These are phyloP conservation scores for Amanita thiersii DNA, from an alignment of 768 basidiomycete species.

Conservation along the genomic window DNA sequence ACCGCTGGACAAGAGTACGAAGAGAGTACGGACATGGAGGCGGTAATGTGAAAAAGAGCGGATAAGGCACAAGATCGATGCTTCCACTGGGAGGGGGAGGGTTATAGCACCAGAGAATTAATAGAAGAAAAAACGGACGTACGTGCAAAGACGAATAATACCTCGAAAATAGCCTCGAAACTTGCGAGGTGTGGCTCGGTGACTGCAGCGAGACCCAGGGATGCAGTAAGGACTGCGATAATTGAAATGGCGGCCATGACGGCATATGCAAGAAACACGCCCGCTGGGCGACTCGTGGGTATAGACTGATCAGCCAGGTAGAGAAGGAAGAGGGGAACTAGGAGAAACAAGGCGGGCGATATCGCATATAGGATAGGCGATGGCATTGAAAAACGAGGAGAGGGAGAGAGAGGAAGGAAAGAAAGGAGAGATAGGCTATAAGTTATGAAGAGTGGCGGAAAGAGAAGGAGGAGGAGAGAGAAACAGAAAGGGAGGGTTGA, in stretches of 20 bases:
- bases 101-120: constrained; percentile 2
- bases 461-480: not conserved
- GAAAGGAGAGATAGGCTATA: too few species aligned
- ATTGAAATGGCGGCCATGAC: constrained; percentile 12
- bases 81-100: constrained; percentile 11
- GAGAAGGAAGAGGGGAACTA: constrained; percentile 14
- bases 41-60: constrained; percentile 11
- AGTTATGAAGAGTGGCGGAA: too few species aligned
- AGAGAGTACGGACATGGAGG: constrained; percentile 13
- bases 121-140: constrained; percentile 8
- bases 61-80: constrained; percentile 15
- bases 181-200: constrained; percentile 4
- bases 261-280: constrained; percentile 6
- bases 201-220: constrained; percentile 10
- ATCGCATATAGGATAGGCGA: constrained; percentile 5
- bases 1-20: constrained; percentile 17
- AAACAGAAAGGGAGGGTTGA: not conserved
- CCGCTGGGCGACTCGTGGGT: not conserved
- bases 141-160: constrained; percentile 16
- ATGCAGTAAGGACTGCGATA: constrained; percentile 14
- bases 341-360: constrained; percentile 13
- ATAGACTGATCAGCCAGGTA: constrained; percentile 11
- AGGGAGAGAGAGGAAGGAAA: not conserved
- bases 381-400: not conserved
- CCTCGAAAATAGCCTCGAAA: constrained; percentile 13